Percentiles rank a stretch among this genome's conserved stretches.
phyloP scores from a whole-genome alignment of 1,139 yeast genomes.

The Sugiyamaella xylanicola region DNA sequence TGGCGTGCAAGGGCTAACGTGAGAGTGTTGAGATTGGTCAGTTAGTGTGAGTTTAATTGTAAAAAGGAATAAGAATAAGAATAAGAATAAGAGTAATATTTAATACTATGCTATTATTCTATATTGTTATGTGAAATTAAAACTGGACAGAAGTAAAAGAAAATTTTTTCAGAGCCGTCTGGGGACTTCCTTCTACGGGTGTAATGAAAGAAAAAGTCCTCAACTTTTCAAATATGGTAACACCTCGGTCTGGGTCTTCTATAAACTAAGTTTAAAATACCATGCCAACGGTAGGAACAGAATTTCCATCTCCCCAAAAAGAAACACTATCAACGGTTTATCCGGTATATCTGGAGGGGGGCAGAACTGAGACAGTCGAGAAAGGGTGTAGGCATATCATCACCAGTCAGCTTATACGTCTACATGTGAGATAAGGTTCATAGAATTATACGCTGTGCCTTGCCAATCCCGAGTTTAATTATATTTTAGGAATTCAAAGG shows the following conservation, averaged over 20 bases:
- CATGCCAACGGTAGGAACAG: constrained; percentile 2
- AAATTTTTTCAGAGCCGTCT: neutral
- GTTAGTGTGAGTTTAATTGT: neutral
- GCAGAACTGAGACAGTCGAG: neutral
- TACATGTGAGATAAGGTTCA: neutral
- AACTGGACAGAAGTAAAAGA: neutral
- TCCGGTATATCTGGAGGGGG: neutral
- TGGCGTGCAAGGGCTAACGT: constrained; percentile 3
- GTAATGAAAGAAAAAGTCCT: neutral
- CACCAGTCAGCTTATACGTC: neutral
- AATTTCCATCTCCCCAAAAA: neutral
- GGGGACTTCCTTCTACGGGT: neutral
- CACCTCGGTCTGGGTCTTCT: neutral
- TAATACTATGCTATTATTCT: neutral
- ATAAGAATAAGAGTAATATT: neutral
- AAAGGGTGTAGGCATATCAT: neutral
- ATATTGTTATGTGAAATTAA: neutral
- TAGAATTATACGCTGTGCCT: neutral
- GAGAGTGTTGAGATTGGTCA: neutral
- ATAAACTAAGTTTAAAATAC: neutral
- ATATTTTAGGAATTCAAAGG: neutral
- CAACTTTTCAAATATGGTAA: neutral
- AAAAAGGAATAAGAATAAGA: neutral
- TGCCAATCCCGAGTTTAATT: neutral
- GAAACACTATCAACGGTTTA: neutral